Conservation (phyloP, 148 eudicot species). For the Dysphania ambrosioides region DNA sequence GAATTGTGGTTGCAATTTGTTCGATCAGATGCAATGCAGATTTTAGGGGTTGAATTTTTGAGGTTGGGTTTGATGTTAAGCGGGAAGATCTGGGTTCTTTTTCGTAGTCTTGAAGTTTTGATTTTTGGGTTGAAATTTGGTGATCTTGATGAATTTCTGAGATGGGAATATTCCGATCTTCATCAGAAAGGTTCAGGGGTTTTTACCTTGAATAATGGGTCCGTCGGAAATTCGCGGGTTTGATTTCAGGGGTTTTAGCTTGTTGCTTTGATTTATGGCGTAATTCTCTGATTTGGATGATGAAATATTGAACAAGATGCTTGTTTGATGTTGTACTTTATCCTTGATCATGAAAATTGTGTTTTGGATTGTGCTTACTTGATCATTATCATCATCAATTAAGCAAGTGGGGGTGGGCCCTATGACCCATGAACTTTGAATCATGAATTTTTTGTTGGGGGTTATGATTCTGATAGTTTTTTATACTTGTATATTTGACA, state of each 20-base stretch:
- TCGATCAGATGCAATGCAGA: conserved; percentile 32
- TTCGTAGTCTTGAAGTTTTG: no score
- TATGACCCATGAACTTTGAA: background rate
- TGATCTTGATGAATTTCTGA: background rate
- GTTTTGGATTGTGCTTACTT: conserved; percentile 9
- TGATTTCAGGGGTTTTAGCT: conserved; percentile 28
- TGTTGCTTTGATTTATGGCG: background rate
- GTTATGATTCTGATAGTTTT: no score
- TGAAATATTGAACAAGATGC: no score
- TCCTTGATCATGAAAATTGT: conserved; percentile 28
- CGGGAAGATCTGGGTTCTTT: conserved; percentile 21
- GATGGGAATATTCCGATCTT: background rate
- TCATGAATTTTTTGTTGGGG: no score
- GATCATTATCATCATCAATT: conserved; percentile 19
- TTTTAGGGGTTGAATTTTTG: conserved; percentile 12
- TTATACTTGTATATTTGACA: no score
- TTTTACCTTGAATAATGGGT: no score
- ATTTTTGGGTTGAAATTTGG: no score
- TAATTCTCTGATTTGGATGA: conserved; percentile 14
- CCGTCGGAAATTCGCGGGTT: no score
- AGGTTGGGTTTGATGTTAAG: background rate
- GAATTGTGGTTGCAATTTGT: conserved; percentile 15
- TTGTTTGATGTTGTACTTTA: background rate
- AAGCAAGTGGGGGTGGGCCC: conserved; percentile 22
- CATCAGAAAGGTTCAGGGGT: background rate